phyloP scores from a whole-genome alignment of 2,329 filamentous ascomycete species.

The Magnaporthales sp. region DNA sequence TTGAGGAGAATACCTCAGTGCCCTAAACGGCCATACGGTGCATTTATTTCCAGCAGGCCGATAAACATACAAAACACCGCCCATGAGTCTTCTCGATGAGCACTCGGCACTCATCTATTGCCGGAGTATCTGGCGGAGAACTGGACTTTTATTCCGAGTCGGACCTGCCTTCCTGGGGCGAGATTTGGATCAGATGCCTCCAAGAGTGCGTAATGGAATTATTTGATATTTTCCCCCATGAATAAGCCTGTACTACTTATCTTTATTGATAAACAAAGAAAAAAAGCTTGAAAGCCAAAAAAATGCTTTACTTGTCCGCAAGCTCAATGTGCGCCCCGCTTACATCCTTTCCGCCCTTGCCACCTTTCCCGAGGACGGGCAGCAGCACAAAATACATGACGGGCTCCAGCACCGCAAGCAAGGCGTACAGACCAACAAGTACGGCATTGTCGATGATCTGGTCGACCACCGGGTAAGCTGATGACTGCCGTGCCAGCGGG shows the following conservation, averaged over 20 bases:
- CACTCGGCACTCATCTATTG: background rate
- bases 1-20: no score
- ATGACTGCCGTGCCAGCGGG: constrained; percentile 8
- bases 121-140: background rate
- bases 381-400: background rate
- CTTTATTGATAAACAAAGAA: background rate
- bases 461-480: constrained; percentile 14
- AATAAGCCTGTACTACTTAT: no score
- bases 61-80: no score
- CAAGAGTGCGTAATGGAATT: background rate
- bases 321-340: constrained; percentile 3
- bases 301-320: background rate
- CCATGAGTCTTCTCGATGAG: background rate
- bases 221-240: background rate
- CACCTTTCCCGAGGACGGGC: background rate
- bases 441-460: constrained; percentile 16
- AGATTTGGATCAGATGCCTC: background rate
- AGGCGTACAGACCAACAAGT: constrained; percentile 12
- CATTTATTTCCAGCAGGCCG: no score
- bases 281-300: background rate
- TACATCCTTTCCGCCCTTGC: background rate
- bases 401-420: constrained; percentile 9
- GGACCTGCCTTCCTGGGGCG: background rate
- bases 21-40: no score
- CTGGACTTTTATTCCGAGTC: background rate